Evolutionary conservation across 2,329 filamentous ascomycete genomes (phyloP).

Genomic region (Sporothrix pallida): DNA sequence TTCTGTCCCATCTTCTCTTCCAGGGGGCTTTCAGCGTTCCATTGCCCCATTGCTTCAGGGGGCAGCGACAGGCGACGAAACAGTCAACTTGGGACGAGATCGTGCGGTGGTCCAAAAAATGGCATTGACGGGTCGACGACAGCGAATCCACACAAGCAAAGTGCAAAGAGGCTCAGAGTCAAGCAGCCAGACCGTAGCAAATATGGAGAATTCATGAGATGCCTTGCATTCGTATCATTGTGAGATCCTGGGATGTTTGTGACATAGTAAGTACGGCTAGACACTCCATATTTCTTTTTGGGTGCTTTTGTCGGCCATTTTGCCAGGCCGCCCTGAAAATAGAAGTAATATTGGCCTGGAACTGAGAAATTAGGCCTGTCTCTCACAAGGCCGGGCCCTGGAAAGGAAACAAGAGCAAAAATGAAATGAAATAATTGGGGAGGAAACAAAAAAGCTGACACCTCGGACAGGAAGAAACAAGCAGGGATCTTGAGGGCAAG

Average conservation of each 20-base stretch:
- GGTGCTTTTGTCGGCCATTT: background rate
- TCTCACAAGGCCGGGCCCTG: background rate
- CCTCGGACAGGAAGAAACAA: slow-evolving; percentile 9
- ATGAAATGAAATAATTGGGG: background rate
- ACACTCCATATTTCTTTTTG: too few relatives aligned
- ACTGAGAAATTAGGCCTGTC: slow-evolving; percentile 19
- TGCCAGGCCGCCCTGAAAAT: slow-evolving; percentile 10
- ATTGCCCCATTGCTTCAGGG: slow-evolving; percentile 24
- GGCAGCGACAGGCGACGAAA: slow-evolving; percentile 28
- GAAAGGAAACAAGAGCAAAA: background rate
- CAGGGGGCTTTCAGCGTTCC: slow-evolving; percentile 11
- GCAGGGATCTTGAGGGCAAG: slow-evolving; percentile 17
- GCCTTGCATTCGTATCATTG: too few relatives aligned
- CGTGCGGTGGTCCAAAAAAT: slow-evolving; percentile 11
- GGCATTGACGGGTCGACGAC: slow-evolving; percentile 22
- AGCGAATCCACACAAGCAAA: background rate
- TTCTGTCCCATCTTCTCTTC: background rate
- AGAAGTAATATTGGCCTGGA: background rate
- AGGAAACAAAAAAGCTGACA: slow-evolving; percentile 19
- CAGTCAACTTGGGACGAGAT: slow-evolving; percentile 34
- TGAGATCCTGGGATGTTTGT: too few relatives aligned
- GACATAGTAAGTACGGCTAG: too few relatives aligned
- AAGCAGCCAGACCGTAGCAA: background rate
- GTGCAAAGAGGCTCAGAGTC: background rate
- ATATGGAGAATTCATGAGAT: too few relatives aligned